A percentile compares a stretch with the other conserved stretches of the same genome.
Evolutionary conservation across 169 alveolate species (phyloP).

Genomic region (Cryptosporidium parvum): DNA sequence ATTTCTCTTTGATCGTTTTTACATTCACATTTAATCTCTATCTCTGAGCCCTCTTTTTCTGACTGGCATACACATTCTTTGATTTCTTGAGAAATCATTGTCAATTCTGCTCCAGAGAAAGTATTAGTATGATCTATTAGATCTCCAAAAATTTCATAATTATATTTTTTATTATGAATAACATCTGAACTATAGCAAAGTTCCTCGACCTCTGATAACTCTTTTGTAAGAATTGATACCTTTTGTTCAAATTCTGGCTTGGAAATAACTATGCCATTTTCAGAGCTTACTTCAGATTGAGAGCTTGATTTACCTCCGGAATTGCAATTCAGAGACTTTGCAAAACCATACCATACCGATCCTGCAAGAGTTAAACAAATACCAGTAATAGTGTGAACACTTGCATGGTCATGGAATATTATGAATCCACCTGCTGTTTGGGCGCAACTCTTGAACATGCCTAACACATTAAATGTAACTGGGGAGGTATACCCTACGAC

Average conservation of each 20-base stretch:
- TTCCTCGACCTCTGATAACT: conserved; percentile 12
- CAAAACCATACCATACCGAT: conserved; percentile 71
- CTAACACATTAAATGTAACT: conserved; percentile 80
- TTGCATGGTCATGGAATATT: conserved; percentile 76
- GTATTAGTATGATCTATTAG: not conserved
- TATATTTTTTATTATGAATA: conserved; percentile 1
- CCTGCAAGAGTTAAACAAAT: conserved; percentile 78
- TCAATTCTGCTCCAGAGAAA: conserved; percentile 9
- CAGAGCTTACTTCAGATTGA: conserved; percentile 1
- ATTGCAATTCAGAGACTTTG: conserved; percentile 51
- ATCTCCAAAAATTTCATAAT: not conserved
- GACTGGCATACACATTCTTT: conserved; percentile 1
- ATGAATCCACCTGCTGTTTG: conserved; percentile 80
- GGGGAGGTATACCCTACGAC: conserved; percentile 75
- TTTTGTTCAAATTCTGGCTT: conserved; percentile 23
- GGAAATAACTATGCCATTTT: not conserved
- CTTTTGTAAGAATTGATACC: conserved; percentile 15
- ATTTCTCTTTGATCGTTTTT: not conserved
- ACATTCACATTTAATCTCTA: not conserved
- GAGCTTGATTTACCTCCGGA: conserved; percentile 5
- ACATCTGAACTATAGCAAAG: conserved; percentile 5
- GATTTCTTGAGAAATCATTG: not conserved
- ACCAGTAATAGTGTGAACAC: conserved; percentile 73
- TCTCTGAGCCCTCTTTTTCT: not conserved
- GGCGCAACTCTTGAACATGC: conserved; percentile 78